Evolutionary conservation across 169 alveolate genomes (phyloP), one percentile per base, ranked within the genome.

Genomic region (Besnoitia besnoiti): DNA sequence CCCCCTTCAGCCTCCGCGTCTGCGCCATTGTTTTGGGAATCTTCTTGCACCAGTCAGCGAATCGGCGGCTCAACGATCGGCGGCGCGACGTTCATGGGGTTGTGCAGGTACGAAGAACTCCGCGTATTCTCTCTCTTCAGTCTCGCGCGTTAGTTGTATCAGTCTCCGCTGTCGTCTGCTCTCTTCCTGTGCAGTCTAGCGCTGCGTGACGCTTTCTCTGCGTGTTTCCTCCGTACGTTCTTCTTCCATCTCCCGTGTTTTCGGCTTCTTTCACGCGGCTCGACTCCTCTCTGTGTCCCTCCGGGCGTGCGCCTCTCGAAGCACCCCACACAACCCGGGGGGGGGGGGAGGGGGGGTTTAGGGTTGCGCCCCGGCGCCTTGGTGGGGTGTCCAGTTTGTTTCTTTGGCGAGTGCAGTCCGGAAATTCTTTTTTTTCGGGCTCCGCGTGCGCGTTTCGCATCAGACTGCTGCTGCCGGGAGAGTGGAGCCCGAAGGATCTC

Each of bases 61-160:
- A 77, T 92, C 62, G 95, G 95, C 8, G 94, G 95, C 33, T 87
- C 94, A n/a, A 92, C 93, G 35, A 89, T 92, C 12, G 95, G 95
- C 4, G 93, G 93, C 19, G 95, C 85, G 33, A 89, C 95, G 39
- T 87, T 92, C 79, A 92, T 92, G 95, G 93, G 94, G 5, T 55
- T 90, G 19, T 51, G 85, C 91, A 75, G 94, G 94, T 76, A 33
- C 12, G 92, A 30, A 33, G 0, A 19, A 14, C 79, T 21, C 55
- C 55, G 55, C 3, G 7, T 55, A 19, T 19, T 55, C 33, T 19
- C 30, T 19, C 33, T 55, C 30, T 21, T 16, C 67, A 8, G 30
- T 19, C 67, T 55, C 27, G 30, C 59, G 59, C 59, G 59, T 16
- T 7, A 16, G 59, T 7, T 49, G 59, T 49, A 49, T 16, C 24